Evolutionary conservation across 805 yeast species (phyloP), one percentile per base, ranked within the genome.

Genomic region (Ogataea paradorogensis): DNA sequence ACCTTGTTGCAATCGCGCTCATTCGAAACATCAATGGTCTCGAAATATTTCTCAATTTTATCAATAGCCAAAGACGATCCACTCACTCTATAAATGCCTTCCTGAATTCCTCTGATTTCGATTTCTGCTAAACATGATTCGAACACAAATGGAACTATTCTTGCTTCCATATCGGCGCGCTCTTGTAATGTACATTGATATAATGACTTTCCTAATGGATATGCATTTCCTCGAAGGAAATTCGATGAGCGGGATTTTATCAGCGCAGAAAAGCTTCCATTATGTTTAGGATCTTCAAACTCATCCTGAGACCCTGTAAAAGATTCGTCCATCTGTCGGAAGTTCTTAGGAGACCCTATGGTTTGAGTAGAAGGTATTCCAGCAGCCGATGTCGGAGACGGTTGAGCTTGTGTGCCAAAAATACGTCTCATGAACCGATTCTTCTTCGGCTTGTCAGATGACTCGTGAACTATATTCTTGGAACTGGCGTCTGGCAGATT

Each of bases 31-130:
- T 55, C 59, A 28, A 49, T 40, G 8, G 54, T 46, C n/a, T 58
- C 62, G 46, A 63, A 76, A 53, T 46, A 56, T 39, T 43, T 45
- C 36, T 65, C 70, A 14, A 65, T 44, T 38, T 55, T 61, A 30
- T 74, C 77, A 39, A 82, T 73, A 34, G 84, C 82, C 7, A 87
- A 73, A 46, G 80, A 74, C 5, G 87, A 84, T 1, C 96, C 99
- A 32, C 95, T 83, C 50, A 90, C 82, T 50, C 99, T 71, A 65
- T 93, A 93, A 25, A 93, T 74, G 7, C 99, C 99, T 62, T 90
- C 98, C 46, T 71, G 66, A 50, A 90, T 62, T 4, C 95, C 96
- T 42, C 87, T 69, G 6, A 58, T 56, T 63, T 91, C 96, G 38
- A 93, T 88, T 51, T 83, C 93, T 16, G 70, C 67, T 5, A 89